phyloP scores from a whole-genome alignment of 2,329 filamentous ascomycete genomes.

The Aspergillus jensenii region DNA sequence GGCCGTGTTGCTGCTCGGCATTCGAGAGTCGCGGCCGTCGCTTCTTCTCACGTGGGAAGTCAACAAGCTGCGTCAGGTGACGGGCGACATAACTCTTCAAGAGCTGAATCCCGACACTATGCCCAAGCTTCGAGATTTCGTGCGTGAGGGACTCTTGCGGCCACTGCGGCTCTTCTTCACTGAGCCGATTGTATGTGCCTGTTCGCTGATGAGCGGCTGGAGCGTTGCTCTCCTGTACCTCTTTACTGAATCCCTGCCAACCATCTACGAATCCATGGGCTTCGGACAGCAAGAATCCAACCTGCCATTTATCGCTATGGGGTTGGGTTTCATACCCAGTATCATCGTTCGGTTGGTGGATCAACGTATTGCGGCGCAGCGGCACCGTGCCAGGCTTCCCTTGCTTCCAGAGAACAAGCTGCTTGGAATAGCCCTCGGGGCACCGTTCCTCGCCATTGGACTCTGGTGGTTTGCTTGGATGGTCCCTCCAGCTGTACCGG shows the following conservation, averaged over 20 bases:
- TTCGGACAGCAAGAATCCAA: constrained; percentile 37
- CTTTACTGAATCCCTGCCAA: constrained; percentile 45
- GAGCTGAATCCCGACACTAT: constrained; percentile 39
- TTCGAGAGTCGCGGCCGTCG: constrained; percentile 46
- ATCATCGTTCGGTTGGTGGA: constrained; percentile 48
- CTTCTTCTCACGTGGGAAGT: constrained; percentile 39
- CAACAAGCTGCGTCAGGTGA: constrained; percentile 22
- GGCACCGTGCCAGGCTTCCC: constrained; percentile 17
- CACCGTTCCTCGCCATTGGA: constrained; percentile 45
- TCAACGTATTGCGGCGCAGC: constrained; percentile 23
- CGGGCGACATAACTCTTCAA: constrained; percentile 24
- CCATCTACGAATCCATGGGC: constrained; percentile 40
- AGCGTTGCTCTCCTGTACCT: constrained; percentile 50
- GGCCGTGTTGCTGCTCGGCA: constrained; percentile 33
- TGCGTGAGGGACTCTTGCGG: constrained; percentile 37
- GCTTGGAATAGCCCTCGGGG: constrained; percentile 46
- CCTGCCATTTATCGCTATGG: constrained; percentile 43
- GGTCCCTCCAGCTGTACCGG: constrained; percentile 40
- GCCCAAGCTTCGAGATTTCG: constrained; percentile 36
- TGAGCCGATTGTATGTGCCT: constrained; percentile 47
- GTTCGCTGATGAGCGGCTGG: constrained; percentile 42
- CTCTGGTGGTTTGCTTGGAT: constrained; percentile 53
- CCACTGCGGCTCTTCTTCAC: constrained; percentile 44
- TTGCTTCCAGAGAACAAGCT: constrained; percentile 50
- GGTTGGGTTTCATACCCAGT: constrained; percentile 42